phyloP scores from a whole-genome alignment of 768 basidiomycete species.

The Termitomyces sp. region DNA sequence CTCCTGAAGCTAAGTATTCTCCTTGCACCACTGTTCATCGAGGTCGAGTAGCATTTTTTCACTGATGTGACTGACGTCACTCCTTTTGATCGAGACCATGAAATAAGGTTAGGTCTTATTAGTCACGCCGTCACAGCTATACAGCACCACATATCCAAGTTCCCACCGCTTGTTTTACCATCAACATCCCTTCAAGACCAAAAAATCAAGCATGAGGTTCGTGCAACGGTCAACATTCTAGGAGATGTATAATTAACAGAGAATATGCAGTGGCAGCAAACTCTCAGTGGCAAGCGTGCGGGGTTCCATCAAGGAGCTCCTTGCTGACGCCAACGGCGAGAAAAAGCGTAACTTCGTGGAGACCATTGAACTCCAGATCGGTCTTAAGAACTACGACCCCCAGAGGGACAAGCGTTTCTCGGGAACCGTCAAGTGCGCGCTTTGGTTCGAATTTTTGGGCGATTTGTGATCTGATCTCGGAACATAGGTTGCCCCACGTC shows the following conservation, averaged over 20 bases:
- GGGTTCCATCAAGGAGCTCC: slow-evolving; percentile 89
- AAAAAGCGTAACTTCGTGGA: slow-evolving; percentile 93
- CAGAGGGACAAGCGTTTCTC: slow-evolving; percentile 99
- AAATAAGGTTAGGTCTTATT: slow-evolving; percentile 16
- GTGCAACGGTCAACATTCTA: background rate
- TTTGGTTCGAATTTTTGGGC: background rate
- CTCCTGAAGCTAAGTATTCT: background rate
- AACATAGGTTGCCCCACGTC: slow-evolving; percentile 81
- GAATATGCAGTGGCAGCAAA: slow-evolving; percentile 43
- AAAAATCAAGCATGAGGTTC: slow-evolving; percentile 20
- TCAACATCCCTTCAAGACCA: slow-evolving; percentile 18
- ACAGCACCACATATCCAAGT: slow-evolving; percentile 19
- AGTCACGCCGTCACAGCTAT: slow-evolving; percentile 22
- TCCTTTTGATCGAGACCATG: slow-evolving; percentile 6
- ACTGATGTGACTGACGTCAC: too few relatives aligned
- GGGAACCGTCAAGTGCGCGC: slow-evolving; percentile 86
- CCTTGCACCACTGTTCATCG: background rate
- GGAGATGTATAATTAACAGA: background rate
- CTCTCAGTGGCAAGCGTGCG: slow-evolving; percentile 99
- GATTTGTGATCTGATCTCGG: background rate
- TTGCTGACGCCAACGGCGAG: slow-evolving; percentile 79
- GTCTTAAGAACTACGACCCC: slow-evolving; percentile 98
- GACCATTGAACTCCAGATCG: slow-evolving; percentile 95
- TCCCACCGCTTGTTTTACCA: slow-evolving; percentile 6
- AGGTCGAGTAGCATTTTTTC: too few relatives aligned